These are phyloP conservation scores for Leishmania gerbilli DNA, from an alignment of 208 protist genomes.

Conservation along the genomic window DNA sequence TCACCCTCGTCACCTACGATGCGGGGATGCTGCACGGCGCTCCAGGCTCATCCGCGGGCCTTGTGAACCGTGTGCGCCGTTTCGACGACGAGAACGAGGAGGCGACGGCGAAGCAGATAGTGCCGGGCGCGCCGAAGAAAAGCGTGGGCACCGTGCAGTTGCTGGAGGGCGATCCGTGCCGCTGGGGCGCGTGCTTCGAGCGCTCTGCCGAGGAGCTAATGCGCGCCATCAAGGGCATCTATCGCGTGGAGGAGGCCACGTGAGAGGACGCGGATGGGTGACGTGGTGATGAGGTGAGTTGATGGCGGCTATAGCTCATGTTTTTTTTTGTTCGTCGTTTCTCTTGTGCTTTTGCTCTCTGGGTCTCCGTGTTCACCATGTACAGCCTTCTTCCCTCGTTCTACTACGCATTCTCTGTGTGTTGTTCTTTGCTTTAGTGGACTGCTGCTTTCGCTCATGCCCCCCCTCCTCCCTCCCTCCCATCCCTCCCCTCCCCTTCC, in stretches of 20 bases:
- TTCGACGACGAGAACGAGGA: conserved; percentile 21
- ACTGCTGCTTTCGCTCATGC: not conserved
- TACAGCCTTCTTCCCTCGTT: not conserved
- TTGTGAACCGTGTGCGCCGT: conserved; percentile 72
- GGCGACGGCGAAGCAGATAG: conserved; percentile 1
- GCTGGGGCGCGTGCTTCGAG: conserved; percentile 66
- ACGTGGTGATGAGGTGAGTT: not conserved
- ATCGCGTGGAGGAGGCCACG: conserved; percentile 50
- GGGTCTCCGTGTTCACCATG: not conserved
- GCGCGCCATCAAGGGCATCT: conserved; percentile 49
- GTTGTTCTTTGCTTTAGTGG: conserved; percentile 5
- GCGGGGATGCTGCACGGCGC: conserved; percentile 78
- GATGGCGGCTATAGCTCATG: not conserved
- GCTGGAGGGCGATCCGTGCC: conserved; percentile 80
- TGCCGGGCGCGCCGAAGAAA: conserved; percentile 10
- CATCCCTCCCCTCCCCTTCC: not conserved
- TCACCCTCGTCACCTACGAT: conserved; percentile 80
- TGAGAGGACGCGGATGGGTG: conserved; percentile 28
- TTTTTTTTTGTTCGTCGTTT: not conserved
- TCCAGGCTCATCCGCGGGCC: conserved; percentile 64
- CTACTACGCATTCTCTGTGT: conserved; percentile 28
- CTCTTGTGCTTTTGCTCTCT: not conserved
- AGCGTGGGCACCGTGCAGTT: conserved; percentile 67
- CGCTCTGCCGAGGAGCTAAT: conserved; percentile 52
- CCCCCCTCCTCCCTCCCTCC: not conserved